These are phyloP conservation scores for Sporobolomyces phaffii DNA, from an alignment of 768 basidiomycete genomes.

Conservation along the genomic window DNA sequence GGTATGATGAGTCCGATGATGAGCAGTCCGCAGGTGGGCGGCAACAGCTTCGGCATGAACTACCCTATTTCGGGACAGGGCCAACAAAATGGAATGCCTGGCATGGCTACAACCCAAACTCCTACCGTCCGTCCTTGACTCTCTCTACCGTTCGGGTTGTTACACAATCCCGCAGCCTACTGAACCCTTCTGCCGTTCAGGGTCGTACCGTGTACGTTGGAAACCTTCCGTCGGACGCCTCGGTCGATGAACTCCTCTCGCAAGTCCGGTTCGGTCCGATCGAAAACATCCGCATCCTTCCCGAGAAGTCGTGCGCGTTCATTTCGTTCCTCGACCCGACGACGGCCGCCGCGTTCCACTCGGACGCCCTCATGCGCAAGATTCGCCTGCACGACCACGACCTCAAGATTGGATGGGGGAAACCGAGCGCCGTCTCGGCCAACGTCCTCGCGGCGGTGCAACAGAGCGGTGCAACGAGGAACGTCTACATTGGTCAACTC, in stretches of 20 bases:
- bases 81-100: constrained; percentile 5
- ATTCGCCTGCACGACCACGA: constrained; percentile 87
- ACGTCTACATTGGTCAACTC: constrained; percentile 91
- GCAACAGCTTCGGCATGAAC: not conserved
- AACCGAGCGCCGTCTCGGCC: constrained; percentile 78
- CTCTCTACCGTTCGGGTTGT: too few relatives aligned
- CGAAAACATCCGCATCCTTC: constrained; percentile 86
- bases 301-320: constrained; percentile 96
- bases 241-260: constrained; percentile 94
- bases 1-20: constrained; percentile 32
- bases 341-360: constrained; percentile 93
- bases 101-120: constrained; percentile 20
- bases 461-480: constrained; percentile 86
- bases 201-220: constrained; percentile 90
- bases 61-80: constrained; percentile 23
- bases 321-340: constrained; percentile 91
- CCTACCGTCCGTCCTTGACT: constrained; percentile 12
- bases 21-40: constrained; percentile 25
- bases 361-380: constrained; percentile 93
- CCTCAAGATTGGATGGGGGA: constrained; percentile 98
- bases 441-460: constrained; percentile 80
- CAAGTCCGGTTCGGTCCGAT: constrained; percentile 96
- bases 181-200: not conserved
- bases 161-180: not conserved
- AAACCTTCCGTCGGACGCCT: constrained; percentile 87